Base-by-base conservation (phyloP, 192 early-diverging fungal genomes). In the Allomyces javanicus region DNA sequence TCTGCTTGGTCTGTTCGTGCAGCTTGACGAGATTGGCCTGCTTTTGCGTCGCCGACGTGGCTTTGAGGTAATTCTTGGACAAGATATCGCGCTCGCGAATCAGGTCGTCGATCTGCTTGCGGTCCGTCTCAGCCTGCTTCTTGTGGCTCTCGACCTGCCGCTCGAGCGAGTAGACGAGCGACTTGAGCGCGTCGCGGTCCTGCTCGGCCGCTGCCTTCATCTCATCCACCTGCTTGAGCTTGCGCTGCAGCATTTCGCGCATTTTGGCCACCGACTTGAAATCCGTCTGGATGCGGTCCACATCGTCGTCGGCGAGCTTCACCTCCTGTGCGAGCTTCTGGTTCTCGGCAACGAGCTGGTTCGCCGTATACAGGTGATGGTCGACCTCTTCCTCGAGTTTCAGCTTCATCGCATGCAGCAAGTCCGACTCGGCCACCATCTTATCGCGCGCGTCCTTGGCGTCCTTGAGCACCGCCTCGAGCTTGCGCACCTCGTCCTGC, bases 71-170 rank as follows among this genome's bases (percentile, higher is more conserved):
- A 62, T 82, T 81, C 69, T 84, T 81, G 64, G 78, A 77, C 0
- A 79, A 76, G 68, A 83, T 76, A 65, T 84, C 80, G 12, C 82
- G 73, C 66, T 84, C 82, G 27, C 80, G 71, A 26, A 70, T 68
- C 11, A 80, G 50, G 44, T 68, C 74, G 62, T 80, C 80, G 43
- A 78, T 61, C 50, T 75, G 63, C 58, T 84, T 82, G 27, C 66
- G 62, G 25, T 66, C 24, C 1, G 40, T 21, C 55, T 77, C 76
- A 24, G 79, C 63, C 62, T 81, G 72, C 25, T 74, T 75, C 19
- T 71, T 67, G 23, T 66, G 40, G 10, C 61, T 65, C 14, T 83
- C 78, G 40, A 78, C 50, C 50, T 58, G 50, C 21, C 50, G 7
- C 17, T 58, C 50, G 50, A 58, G 50, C 50, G 50, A 58, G 21